These are phyloP conservation scores for Agrocybe praecox DNA, from an alignment of 768 basidiomycete species.

Conservation along the genomic window DNA sequence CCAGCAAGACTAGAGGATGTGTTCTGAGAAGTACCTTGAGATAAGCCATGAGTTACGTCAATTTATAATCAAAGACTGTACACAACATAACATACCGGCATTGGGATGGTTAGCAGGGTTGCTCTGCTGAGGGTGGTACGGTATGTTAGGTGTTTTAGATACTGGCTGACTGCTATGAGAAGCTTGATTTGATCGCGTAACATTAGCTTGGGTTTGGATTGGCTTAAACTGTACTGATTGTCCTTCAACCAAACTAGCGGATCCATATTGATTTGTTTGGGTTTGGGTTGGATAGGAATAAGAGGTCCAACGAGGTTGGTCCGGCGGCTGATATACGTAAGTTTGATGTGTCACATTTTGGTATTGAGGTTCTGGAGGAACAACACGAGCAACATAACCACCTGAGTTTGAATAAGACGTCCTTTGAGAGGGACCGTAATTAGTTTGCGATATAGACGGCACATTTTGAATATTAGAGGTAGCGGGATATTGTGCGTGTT, in stretches of 20 bases:
- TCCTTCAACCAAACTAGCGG: too few species aligned
- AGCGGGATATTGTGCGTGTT: neutral
- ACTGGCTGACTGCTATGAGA: too few species aligned
- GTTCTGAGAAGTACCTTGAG: neutral
- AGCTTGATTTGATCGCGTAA: too few species aligned
- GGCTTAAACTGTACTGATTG: too few species aligned
- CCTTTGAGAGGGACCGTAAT: neutral
- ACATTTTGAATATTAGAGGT: neutral
- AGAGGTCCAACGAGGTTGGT: too few species aligned
- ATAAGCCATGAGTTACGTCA: neutral
- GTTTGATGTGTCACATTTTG: neutral
- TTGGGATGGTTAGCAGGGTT: neutral
- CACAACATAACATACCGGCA: neutral
- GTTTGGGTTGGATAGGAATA: too few species aligned
- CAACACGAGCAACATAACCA: neutral
- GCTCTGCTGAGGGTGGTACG: neutral
- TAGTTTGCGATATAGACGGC: neutral
- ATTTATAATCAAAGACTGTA: neutral
- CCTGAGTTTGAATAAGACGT: neutral
- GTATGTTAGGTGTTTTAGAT: too few species aligned
- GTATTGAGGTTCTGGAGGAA: neutral
- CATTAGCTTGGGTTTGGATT: too few species aligned
- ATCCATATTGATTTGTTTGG: too few species aligned
- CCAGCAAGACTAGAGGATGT: neutral
- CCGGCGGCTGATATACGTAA: too few species aligned